Percentiles rank a stretch among this genome's conserved stretches.
Conservation (phyloP, 2,329 filamentous ascomycete genomes). For the Dothiorella sarmentorum region DNA sequence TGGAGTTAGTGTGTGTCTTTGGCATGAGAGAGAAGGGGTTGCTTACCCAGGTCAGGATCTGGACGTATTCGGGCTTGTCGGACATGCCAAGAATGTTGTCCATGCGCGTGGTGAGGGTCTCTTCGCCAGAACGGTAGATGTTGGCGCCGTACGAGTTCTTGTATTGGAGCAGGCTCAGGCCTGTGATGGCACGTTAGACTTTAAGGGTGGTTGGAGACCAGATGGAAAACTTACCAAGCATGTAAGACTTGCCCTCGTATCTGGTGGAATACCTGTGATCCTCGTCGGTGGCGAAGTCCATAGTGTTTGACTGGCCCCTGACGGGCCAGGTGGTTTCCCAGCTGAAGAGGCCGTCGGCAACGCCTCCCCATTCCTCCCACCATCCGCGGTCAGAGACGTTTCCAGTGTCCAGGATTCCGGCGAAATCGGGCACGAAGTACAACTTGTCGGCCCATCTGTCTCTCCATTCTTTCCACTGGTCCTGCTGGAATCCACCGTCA, state of each 20-base stretch:
- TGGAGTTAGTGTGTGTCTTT: neutral
- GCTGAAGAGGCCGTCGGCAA: slow-evolving; percentile 37
- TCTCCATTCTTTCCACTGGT: neutral
- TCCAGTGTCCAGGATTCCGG: slow-evolving; percentile 25
- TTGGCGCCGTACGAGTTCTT: slow-evolving; percentile 31
- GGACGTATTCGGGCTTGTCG: slow-evolving; percentile 30
- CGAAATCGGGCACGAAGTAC: slow-evolving; percentile 36
- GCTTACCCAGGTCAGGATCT: slow-evolving; percentile 34
- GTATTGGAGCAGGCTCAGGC: slow-evolving; percentile 29
- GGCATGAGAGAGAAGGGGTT: too few species aligned
- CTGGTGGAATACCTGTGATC: slow-evolving; percentile 25
- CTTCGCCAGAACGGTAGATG: slow-evolving; percentile 35
- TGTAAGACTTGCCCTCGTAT: slow-evolving; percentile 31
- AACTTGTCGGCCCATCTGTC: neutral
- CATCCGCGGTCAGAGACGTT: slow-evolving; percentile 31
- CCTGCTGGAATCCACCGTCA: neutral
- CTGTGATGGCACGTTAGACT: neutral
- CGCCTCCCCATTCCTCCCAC: slow-evolving; percentile 30
- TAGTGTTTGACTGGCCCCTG: neutral
- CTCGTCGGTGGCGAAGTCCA: slow-evolving; percentile 24
- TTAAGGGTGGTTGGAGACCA: neutral
- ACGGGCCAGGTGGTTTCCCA: slow-evolving; percentile 39
- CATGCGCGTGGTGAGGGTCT: slow-evolving; percentile 36
- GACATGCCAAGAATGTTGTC: slow-evolving; percentile 33
- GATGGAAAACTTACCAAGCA: slow-evolving; percentile 25